These are phyloP conservation scores for Stephanodiscus triporus DNA, from an alignment of 108 stramenopile genomes.

Conservation along the genomic window DNA sequence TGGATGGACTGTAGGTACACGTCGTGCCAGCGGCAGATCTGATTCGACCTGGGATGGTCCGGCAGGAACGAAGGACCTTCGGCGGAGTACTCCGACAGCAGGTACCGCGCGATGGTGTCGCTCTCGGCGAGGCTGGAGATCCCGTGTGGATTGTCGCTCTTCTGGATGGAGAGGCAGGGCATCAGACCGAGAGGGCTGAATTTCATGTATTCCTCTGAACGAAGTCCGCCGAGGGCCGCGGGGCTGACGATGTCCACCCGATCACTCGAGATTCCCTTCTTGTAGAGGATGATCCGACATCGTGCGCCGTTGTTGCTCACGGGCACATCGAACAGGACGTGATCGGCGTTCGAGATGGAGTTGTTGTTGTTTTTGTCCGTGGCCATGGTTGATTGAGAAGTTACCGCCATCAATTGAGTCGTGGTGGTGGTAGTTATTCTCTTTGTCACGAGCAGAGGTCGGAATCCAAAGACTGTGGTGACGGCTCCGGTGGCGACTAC, in stretches of 20 bases:
- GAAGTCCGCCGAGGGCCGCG: conserved; percentile 80
- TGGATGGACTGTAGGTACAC: conserved; percentile 92
- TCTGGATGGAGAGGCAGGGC: conserved; percentile 61
- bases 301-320: conserved; percentile 95
- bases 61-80: conserved; percentile 85
- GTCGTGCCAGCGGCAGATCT: conserved; percentile 91
- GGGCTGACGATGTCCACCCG: conserved; percentile 77
- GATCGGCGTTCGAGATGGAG: conserved; percentile 36
- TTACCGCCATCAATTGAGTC: background rate
- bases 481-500: background rate
- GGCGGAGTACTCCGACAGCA: conserved; percentile 67
- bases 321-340: conserved; percentile 87
- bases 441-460: background rate
- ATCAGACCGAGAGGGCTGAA: conserved; percentile 93
- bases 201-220: conserved; percentile 76
- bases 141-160: conserved; percentile 11
- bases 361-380: conserved; percentile 1
- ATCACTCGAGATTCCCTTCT: conserved; percentile 68
- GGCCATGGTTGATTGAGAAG: background rate
- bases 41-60: conserved; percentile 78
- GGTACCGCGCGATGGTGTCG: conserved; percentile 89
- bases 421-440: background rate
- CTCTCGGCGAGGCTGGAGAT: conserved; percentile 64
- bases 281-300: conserved; percentile 83
- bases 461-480: conserved; percentile 5